Percentiles rank a stretch among this genome's conserved stretches.
These are phyloP conservation scores for Atkinsonella texensis DNA, from an alignment of 2,329 filamentous ascomycete species.

Conservation along the genomic window DNA sequence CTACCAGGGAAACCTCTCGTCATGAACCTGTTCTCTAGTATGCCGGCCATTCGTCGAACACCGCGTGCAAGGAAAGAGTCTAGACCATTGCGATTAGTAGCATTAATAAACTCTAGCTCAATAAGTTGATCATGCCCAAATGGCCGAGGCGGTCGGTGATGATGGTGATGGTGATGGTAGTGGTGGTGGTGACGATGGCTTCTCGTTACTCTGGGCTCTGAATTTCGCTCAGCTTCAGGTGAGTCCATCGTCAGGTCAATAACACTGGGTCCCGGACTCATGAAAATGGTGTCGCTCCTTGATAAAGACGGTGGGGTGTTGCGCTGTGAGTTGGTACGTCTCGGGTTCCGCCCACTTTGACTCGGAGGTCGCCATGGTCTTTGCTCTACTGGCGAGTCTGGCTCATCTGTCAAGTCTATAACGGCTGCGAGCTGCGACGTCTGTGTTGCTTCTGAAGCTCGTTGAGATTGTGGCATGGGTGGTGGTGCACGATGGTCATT, in stretches of 20 bases:
- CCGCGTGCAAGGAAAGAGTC: conserved; percentile 12
- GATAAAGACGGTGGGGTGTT: conserved; percentile 29
- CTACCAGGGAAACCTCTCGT: conserved; percentile 8
- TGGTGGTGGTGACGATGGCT: conserved; percentile 7
- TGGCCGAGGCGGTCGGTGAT: conserved; percentile 1
- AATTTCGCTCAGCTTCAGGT: conserved; percentile 20
- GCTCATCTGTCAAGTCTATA: conserved; percentile 39
- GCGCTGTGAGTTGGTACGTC: conserved; percentile 28
- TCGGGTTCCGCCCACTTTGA: conserved; percentile 21
- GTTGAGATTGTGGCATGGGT: neutral
- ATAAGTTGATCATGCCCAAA: conserved; percentile 13
- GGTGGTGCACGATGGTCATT: neutral
- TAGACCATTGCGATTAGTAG: conserved; percentile 7
- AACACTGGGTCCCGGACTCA: conserved; percentile 22
- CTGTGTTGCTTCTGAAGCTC: neutral
- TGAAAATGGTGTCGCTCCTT: conserved; percentile 32
- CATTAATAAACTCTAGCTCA: conserved; percentile 15
- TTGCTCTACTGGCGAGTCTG: conserved; percentile 31
- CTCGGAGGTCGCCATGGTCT: conserved; percentile 17
- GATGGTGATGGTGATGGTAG: conserved; percentile 9
- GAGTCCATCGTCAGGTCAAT: conserved; percentile 43
- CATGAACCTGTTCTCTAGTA: conserved; percentile 15
- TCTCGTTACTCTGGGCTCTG: conserved; percentile 3
- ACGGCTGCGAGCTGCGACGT: conserved; percentile 18
- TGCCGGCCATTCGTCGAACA: conserved; percentile 15